phyloP scores from a whole-genome alignment of 2,329 filamentous ascomycete species.

The Parasarocladium wereldwijsianum region DNA sequence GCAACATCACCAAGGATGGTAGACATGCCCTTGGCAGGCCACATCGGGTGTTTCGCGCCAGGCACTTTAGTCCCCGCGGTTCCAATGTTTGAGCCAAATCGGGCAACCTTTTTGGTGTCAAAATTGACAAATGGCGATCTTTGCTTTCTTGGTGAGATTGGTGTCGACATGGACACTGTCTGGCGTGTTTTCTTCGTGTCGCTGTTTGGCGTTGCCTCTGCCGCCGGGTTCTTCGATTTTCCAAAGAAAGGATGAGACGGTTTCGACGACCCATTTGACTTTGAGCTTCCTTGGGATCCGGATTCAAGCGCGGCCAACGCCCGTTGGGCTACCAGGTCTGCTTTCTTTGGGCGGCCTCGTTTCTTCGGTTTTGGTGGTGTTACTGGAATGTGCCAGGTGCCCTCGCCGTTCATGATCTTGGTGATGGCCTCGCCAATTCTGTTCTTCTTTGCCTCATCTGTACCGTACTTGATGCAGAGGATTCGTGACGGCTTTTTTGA shows the following conservation, averaged over 20 bases:
- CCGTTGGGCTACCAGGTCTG: too few relatives aligned
- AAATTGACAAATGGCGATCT: conserved; percentile 17
- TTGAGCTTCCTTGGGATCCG: too few relatives aligned
- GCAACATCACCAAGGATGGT: conserved; percentile 41
- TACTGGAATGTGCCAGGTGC: conserved; percentile 13
- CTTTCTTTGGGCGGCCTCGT: conserved; percentile 11
- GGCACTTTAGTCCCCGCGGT: conserved; percentile 40
- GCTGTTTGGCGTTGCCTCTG: conserved; percentile 8
- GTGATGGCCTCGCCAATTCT: conserved; percentile 46
- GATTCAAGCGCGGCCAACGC: too few relatives aligned
- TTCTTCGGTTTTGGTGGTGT: conserved; percentile 8
- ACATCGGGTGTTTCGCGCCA: conserved; percentile 52
- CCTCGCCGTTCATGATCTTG: conserved; percentile 42
- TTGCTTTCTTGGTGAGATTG: conserved; percentile 32
- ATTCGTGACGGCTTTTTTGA: conserved; percentile 32
- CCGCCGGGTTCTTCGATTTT: conserved; percentile 15
- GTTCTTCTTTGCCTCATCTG: conserved; percentile 25
- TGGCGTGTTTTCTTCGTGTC: conserved; percentile 11
- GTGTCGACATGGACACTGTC: conserved; percentile 36
- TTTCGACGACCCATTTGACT: conserved; percentile 12
- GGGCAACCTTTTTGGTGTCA: conserved; percentile 18
- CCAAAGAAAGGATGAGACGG: conserved; percentile 28
- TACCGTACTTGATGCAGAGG: conserved; percentile 45
- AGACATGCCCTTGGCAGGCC: conserved; percentile 50
- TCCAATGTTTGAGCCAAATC: conserved; percentile 20